Conservation (phyloP, 2,329 filamentous ascomycete species). For the Pyricularia grisea region DNA sequence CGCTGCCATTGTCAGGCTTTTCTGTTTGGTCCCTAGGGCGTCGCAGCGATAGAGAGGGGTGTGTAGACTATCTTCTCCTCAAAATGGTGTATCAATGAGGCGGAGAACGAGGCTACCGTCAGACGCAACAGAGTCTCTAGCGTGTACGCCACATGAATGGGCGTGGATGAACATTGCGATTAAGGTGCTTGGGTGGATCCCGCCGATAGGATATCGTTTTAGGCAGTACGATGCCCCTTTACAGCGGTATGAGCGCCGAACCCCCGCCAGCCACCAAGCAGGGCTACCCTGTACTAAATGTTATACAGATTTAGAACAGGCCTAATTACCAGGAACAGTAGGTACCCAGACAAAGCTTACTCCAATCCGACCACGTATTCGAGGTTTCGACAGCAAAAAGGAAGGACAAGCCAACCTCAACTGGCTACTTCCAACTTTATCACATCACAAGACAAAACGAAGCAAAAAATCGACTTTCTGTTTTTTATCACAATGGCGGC, state of each 20-base stretch:
- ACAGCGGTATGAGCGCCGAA: neutral
- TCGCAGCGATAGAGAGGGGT: neutral
- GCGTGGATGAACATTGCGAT: neutral
- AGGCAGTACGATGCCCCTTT: neutral
- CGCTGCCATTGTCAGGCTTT: slow-evolving; percentile 50
- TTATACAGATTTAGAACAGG: neutral
- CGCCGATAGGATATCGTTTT: neutral
- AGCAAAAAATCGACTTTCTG: neutral
- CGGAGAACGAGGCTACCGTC: neutral
- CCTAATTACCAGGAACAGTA: too few species aligned
- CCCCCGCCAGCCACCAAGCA: neutral
- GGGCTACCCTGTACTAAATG: neutral
- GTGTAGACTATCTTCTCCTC: neutral
- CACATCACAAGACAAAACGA: neutral
- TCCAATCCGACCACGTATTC: neutral
- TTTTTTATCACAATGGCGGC: slow-evolving; percentile 24
- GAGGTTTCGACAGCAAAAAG: neutral
- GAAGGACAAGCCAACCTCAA: neutral
- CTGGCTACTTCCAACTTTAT: neutral
- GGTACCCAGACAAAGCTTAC: neutral
- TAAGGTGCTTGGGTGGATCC: neutral
- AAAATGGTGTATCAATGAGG: neutral
- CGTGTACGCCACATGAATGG: neutral
- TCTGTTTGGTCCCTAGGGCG: neutral
- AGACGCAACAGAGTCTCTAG: neutral